Evolutionary conservation across 2,329 filamentous ascomycete species (phyloP).

Genomic region (Trichophyton schoenleinii): DNA sequence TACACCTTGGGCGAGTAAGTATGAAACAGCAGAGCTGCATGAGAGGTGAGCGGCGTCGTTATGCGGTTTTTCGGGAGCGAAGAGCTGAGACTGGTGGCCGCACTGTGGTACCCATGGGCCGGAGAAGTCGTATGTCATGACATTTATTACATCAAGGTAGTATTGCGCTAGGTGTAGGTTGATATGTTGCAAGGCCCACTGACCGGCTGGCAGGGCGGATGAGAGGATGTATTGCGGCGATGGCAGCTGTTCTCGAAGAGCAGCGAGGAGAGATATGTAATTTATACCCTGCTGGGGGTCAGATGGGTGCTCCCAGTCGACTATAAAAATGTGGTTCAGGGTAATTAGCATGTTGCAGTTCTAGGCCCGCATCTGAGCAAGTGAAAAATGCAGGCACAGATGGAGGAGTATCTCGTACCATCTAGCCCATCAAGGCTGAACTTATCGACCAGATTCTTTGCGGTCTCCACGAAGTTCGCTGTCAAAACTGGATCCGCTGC

Average conservation of each 20-base stretch:
- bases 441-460: slow-evolving; percentile 53
- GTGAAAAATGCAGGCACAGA: neutral
- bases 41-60: slow-evolving; percentile 47
- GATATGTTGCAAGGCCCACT: slow-evolving; percentile 55
- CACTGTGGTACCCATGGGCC: slow-evolving; percentile 55
- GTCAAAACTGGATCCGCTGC: slow-evolving; percentile 48
- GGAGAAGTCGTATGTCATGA: slow-evolving; percentile 71
- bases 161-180: slow-evolving; percentile 50
- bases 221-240: slow-evolving; percentile 57
- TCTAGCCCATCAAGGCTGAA: slow-evolving; percentile 66
- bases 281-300: slow-evolving; percentile 54
- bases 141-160: slow-evolving; percentile 62
- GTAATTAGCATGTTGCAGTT: neutral
- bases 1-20: slow-evolving; percentile 54
- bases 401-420: slow-evolving; percentile 39
- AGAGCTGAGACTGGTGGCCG: slow-evolving; percentile 67
- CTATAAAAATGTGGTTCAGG: slow-evolving; percentile 31
- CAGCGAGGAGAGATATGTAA: slow-evolving; percentile 56
- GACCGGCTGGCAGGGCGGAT: slow-evolving; percentile 57
- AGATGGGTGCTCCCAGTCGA: slow-evolving; percentile 69
- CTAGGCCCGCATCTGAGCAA: neutral
- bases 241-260: slow-evolving; percentile 55
- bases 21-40: slow-evolving; percentile 53
- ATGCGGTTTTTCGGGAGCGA: slow-evolving; percentile 41
- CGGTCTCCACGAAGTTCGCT: slow-evolving; percentile 59